phyloP scores from a whole-genome alignment of 768 basidiomycete genomes.

The Dendrothele bispora region DNA sequence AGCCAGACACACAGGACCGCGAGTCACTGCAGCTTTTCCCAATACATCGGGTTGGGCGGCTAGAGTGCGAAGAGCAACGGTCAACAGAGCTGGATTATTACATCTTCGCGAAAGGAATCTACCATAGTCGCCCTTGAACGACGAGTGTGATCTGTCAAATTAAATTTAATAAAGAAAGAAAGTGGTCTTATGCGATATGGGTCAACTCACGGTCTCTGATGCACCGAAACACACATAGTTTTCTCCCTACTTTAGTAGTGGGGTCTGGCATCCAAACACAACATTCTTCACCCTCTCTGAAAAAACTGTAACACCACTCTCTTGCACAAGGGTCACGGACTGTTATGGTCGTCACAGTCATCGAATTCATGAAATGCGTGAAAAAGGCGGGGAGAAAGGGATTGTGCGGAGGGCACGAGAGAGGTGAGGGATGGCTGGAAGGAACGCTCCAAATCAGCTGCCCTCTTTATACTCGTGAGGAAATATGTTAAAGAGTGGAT shows the following conservation, averaged over 20 bases:
- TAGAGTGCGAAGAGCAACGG: not conserved
- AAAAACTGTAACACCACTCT: constrained; percentile 4
- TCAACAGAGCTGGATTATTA: not conserved
- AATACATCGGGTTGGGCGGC: constrained; percentile 3
- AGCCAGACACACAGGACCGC: not conserved
- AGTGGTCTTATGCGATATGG: not conserved
- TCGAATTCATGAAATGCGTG: no score
- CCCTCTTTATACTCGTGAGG: no score
- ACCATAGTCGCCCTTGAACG: not conserved
- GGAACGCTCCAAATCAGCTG: no score
- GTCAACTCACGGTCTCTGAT: constrained; percentile 2
- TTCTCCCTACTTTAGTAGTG: not conserved
- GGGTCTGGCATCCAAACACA: constrained; percentile 6
- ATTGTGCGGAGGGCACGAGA: no score
- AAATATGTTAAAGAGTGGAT: no score
- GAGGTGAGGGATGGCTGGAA: no score
- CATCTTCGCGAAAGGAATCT: not conserved
- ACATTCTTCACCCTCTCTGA: constrained; percentile 1
- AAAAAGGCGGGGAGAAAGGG: no score
- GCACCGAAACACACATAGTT: constrained; percentile 1
- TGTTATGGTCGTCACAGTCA: no score
- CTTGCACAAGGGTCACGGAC: no score
- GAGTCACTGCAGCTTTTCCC: not conserved
- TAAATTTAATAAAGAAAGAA: not conserved
- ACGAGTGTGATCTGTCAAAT: not conserved